A percentile compares a stretch with the other conserved stretches of the same genome.
phyloP scores from a whole-genome alignment of 2,329 filamentous ascomycete species.

The Penicillium sp. region DNA sequence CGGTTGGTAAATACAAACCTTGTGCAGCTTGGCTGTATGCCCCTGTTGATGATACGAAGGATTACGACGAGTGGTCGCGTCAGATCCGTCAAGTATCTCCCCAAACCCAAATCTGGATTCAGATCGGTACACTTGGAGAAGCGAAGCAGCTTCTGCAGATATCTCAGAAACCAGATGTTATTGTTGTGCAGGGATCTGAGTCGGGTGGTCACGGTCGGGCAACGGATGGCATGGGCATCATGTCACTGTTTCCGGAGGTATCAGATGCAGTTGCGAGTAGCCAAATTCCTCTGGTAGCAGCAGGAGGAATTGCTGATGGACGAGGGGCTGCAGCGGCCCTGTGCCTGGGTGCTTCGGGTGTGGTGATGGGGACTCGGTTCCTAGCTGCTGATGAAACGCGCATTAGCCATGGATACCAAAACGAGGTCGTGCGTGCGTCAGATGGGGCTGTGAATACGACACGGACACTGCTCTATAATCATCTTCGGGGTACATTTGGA shows the following conservation, averaged over 20 bases:
- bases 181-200: constrained; percentile 58
- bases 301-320: constrained; percentile 56
- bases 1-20: constrained; percentile 37
- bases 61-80: constrained; percentile 48
- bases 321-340: constrained; percentile 53
- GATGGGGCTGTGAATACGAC: constrained; percentile 56
- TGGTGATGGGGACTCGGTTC: constrained; percentile 65
- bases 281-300: constrained; percentile 50
- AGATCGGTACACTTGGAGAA: constrained; percentile 55
- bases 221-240: constrained; percentile 49
- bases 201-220: constrained; percentile 56
- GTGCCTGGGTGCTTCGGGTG: constrained; percentile 54
- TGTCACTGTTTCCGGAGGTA: constrained; percentile 55
- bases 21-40: constrained; percentile 48
- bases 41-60: constrained; percentile 31
- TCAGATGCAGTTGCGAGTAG: constrained; percentile 42
- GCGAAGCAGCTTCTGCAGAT: constrained; percentile 43
- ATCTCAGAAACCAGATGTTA: constrained; percentile 48
- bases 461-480: constrained; percentile 56
- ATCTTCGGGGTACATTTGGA: constrained; percentile 55
- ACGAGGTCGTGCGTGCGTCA: constrained; percentile 51
- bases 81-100: constrained; percentile 44
- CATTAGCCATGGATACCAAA: constrained; percentile 53
- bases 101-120: constrained; percentile 55
- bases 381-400: constrained; percentile 55